phyloP scores from a whole-genome alignment of 1,139 yeast genomes.

The Suhomyces bolitotheri region DNA sequence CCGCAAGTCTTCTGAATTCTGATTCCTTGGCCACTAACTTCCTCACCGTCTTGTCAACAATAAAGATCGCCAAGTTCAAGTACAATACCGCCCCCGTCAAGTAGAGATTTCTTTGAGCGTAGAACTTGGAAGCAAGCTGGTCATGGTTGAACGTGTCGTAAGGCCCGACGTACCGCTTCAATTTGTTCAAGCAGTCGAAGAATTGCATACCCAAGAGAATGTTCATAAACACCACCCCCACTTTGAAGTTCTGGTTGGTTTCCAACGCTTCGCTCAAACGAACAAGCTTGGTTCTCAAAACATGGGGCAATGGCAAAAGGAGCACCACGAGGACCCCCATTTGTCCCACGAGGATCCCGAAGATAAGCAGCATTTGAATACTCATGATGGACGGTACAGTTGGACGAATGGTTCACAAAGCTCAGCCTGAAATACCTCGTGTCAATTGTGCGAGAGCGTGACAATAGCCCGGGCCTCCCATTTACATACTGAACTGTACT shows the following conservation, averaged over 20 bases:
- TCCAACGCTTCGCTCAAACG: slow-evolving; percentile 32
- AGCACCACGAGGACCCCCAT: slow-evolving; percentile 54
- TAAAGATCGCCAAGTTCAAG: slow-evolving; percentile 57
- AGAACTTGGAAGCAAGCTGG: slow-evolving; percentile 56
- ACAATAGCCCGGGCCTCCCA: too few relatives aligned
- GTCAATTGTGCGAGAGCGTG: too few relatives aligned
- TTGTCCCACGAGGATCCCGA: slow-evolving; percentile 50
- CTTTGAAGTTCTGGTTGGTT: slow-evolving; percentile 47
- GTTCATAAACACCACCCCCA: slow-evolving; percentile 48
- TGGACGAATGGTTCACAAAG: too few relatives aligned
- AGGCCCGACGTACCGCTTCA: slow-evolving; percentile 31
- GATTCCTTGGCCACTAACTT: slow-evolving; percentile 61
- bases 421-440: too few relatives aligned
- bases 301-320: slow-evolving; percentile 63
- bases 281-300: slow-evolving; percentile 49
- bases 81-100: slow-evolving; percentile 70
- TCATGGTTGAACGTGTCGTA: slow-evolving; percentile 35
- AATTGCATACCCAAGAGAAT: slow-evolving; percentile 55
- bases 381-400: slow-evolving; percentile 30
- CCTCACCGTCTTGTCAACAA: slow-evolving; percentile 55
- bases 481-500: too few relatives aligned
- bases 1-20: slow-evolving; percentile 32
- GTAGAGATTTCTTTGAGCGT: slow-evolving; percentile 70
- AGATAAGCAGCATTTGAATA: slow-evolving; percentile 47
- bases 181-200: slow-evolving; percentile 56